Evolutionary conservation across 805 yeast species (phyloP).

Genomic region (Metschnikowia proteae): DNA sequence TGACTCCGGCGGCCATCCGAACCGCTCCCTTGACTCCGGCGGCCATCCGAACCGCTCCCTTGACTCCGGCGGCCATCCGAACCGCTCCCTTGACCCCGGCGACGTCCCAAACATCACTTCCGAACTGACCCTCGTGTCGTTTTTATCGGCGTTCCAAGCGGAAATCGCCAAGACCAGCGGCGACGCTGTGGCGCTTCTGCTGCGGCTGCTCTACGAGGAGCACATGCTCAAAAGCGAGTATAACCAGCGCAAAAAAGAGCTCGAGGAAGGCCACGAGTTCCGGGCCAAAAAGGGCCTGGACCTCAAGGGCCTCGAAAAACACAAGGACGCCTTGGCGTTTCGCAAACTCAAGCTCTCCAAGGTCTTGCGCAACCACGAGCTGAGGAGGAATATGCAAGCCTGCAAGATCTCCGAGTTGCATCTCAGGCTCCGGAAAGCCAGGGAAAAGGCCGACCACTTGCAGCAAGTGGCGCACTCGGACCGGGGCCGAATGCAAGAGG

Average conservation of each 20-base stretch:
- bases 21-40: background rate
- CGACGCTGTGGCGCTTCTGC: constrained; percentile 5
- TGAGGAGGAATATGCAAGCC: constrained; percentile 6
- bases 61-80: background rate
- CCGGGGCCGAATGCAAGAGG: background rate
- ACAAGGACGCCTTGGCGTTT: constrained; percentile 32
- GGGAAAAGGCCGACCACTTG: constrained; percentile 12
- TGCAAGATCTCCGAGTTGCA: constrained; percentile 15
- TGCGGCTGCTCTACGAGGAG: constrained; percentile 13
- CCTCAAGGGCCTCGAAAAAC: constrained; percentile 30
- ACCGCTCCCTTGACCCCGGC: background rate
- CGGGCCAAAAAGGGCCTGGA: constrained; percentile 28
- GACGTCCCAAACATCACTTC: background rate
- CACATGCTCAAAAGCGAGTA: constrained; percentile 5
- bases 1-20: background rate
- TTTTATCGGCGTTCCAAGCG: background rate
- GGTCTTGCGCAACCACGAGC: constrained; percentile 19
- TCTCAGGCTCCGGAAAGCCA: constrained; percentile 9
- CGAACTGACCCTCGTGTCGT: background rate
- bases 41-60: background rate
- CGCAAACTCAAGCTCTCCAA: constrained; percentile 28
- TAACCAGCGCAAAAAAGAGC: constrained; percentile 30
- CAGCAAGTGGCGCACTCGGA: constrained; percentile 8
- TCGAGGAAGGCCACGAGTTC: constrained; percentile 32
- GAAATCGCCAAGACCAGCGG: constrained; percentile 7